Conservation (phyloP, 129 eudicot species). For the Chrysanthemum lavandulifolium region DNA sequence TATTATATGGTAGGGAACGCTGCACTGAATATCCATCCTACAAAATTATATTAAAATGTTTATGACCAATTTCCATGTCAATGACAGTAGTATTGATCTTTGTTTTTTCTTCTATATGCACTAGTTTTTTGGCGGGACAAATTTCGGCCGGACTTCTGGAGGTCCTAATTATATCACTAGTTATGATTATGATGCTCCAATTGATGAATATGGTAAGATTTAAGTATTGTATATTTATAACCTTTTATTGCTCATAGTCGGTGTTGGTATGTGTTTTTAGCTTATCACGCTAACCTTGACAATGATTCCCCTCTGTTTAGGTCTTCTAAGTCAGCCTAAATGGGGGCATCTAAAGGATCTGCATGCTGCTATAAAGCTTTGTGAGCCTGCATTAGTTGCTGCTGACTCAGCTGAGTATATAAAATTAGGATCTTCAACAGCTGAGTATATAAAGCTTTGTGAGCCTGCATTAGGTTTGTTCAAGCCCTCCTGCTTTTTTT, state of each 20-base stretch:
- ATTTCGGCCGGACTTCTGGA: background rate
- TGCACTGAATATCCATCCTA: background rate
- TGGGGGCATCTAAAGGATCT: slow-evolving; percentile 94
- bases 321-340: slow-evolving; percentile 84
- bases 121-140: background rate
- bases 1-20: slow-evolving; percentile 80
- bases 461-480: slow-evolving; percentile 95
- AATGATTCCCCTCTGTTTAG: slow-evolving; percentile 26
- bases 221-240: background rate
- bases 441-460: slow-evolving; percentile 90
- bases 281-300: slow-evolving; percentile 9
- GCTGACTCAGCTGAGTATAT: slow-evolving; percentile 81
- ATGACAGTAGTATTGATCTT: background rate
- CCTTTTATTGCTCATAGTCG: too few relatives aligned
- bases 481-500: slow-evolving; percentile 19
- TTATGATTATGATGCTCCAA: slow-evolving; percentile 1
- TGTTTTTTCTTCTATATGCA: background rate
- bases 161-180: background rate
- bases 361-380: slow-evolving; percentile 92
- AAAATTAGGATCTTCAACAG: slow-evolving; percentile 68
- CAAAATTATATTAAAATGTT: slow-evolving; percentile 9
- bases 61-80: background rate
- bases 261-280: background rate
- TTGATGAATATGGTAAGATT: background rate
- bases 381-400: slow-evolving; percentile 93